Base-by-base conservation (phyloP, 306 rosid species). In the Sesbania bispinosa region DNA sequence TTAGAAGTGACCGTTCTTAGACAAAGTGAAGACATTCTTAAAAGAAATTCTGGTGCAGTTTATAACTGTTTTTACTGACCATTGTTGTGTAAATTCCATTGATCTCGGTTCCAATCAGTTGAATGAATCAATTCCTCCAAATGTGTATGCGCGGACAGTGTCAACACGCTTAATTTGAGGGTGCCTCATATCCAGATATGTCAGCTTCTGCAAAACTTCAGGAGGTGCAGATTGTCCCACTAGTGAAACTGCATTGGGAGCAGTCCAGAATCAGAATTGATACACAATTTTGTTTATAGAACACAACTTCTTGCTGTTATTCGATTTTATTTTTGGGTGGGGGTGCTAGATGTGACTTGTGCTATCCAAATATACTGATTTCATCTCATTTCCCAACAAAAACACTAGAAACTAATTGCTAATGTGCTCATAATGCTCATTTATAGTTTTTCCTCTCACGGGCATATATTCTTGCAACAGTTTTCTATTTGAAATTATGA, bases 201-300 rank as follows among this genome's bases (percentile, higher is more conserved):
- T 91, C 30, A 95, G 74, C 85, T 83, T 91, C 86, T 89, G 92
- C 77, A 95, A 65, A 62, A 95, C 75, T 83, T 95, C 97, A 18
- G 96, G 96, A 79, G 99, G 85, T 43, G 99, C 99, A 15, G 99
- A 86, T 79, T 91, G 92, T 72, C 99, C 97, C 54, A 95, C 93
- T 1, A 95, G 84, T 3, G 99, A 86, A 79, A 79, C 99, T 95
- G 79, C 67, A 76, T 7, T 29, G 47, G 38, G 55, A 41, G 73
- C 59, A 38, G 39, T 55, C 5, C 4, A 53, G 10, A 69, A 47
- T 51, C 23, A 48, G 64, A 55, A 47, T n/a, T 32, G 42, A 8
- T 7, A 36, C 36, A 65, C 14, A 21, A 33, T 20, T 76, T 58
- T 15, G 45, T 53, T 43, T 30, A 43, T 58, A 23, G 30, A 11